Evolutionary conservation across 441 rosid genomes (phyloP), one percentile per base, ranked within the genome.

Genomic region (Raphanus hybrid): DNA sequence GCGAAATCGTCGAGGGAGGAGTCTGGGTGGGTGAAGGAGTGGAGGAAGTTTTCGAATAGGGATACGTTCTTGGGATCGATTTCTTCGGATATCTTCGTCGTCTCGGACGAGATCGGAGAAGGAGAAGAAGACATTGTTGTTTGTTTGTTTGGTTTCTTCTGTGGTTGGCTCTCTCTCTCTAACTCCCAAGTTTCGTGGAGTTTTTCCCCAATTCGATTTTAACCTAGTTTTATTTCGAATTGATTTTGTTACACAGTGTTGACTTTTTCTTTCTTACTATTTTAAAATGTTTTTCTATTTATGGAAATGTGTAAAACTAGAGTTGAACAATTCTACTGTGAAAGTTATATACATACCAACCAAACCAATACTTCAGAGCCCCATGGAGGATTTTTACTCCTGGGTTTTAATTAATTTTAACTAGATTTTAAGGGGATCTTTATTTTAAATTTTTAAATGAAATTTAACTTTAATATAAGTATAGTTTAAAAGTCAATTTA

Each of bases 1-100:
- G 43, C 32, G 79, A 74, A 78, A 20, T 83, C 78, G 6, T 82
- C 82, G 12, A 84, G 68, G 2, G 78, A 39, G 8, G 83, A 10
- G 29, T 82, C 75, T 8, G 78, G 82, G 34, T 59, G 43, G n/a
- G 86, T 88, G 0, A 77, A 61, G 6, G 7, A 15, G 0, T 64
- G 7, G 4, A 91, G 64, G 85, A 89, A 88, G 48, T 45, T 9
- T 10, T 55, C 11, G 14, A 87, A 76, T 0, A 0, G 0, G 6
- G 64, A 8, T 4, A 15, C 82, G 39, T 32, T 4, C 26, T 43
- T 26, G 0, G 77, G 79, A 78, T 84, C 81, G 65, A 75, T 26
- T 14, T 78, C 84, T 65, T 73, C 67, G 3, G 88, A 69, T n/a
- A 78, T 32, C 45, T 26, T 69, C 32, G 41, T 41, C 4, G 80